A percentile compares a stretch with the other conserved stretches of the same genome.
Evolutionary conservation across 108 stramenopile species (phyloP).

Genomic region (Mayamaea pseudoterrestris): DNA sequence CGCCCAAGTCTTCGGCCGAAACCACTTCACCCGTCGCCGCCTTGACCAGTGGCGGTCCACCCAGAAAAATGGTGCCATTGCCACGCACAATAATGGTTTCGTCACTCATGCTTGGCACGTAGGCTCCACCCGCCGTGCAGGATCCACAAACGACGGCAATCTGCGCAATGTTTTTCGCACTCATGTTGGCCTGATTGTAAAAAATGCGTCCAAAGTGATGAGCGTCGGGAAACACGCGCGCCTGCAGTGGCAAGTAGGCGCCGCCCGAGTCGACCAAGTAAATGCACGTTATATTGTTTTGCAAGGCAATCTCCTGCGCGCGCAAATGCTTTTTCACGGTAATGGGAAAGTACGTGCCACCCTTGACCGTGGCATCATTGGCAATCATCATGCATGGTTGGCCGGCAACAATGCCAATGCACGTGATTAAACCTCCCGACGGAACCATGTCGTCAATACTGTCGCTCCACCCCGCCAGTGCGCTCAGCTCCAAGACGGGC

Average conservation of each 20-base stretch:
- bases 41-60: constrained; percentile 98
- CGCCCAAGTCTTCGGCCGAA: constrained; percentile 93
- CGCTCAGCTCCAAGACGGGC: constrained; percentile 88
- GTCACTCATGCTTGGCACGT: constrained; percentile 97
- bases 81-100: constrained; percentile 93
- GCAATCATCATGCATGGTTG: constrained; percentile 91
- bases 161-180: constrained; percentile 81
- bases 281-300: constrained; percentile 91
- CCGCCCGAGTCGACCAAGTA: constrained; percentile 94
- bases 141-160: constrained; percentile 93
- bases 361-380: constrained; percentile 98
- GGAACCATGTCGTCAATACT: constrained; percentile 51
- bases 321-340: constrained; percentile 98
- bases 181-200: constrained; percentile 94
- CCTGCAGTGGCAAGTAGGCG: constrained; percentile 93
- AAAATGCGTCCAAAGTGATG: constrained; percentile 98
- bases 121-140: constrained; percentile 98
- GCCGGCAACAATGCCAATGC: constrained; percentile 88
- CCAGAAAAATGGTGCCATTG: constrained; percentile 96
- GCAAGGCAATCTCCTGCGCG: constrained; percentile 92
- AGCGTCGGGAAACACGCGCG: constrained; percentile 92
- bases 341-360: constrained; percentile 97
- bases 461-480: constrained; percentile 72
- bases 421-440: constrained; percentile 91
- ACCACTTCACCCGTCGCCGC: constrained; percentile 96